Base-by-base conservation (phyloP, 257 asterid species). In the Fraxinus americana region DNA sequence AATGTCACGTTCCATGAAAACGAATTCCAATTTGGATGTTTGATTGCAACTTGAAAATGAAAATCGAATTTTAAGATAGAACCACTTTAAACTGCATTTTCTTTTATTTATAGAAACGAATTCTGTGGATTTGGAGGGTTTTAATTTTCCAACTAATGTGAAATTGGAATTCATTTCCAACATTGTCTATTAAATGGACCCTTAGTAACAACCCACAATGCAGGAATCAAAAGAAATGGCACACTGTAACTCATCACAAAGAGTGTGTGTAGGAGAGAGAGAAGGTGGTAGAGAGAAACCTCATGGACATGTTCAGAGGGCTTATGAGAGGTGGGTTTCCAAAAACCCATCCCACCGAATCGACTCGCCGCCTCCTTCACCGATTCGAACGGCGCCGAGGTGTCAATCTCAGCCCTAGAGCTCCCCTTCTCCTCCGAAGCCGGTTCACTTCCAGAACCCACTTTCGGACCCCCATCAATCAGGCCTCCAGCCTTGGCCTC, bases 291-390 rank as follows among this genome's bases (percentile, higher is more conserved):
- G 73, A 84, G 68, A 77, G 4, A 73, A 21, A 83, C 86, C 85
- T 77, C 11, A 67, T 75, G 35, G n/a, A 75, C 61, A 43, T 45
- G 61, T 38, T 67, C 57, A 67, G 32, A 77, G 78, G 76, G 77
- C 43, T 74, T 77, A 14, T 14, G 76, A 36, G 85, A 68, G 35
- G 57, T 45, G 77, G 91, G 90, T 78, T 76, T 84, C 91, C 90
- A 88, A 79, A 88, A 88, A 13, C 91, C 91, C 54, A 88, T 84
- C 29, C 90, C 90, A 10, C 90, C 91, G 68, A 88, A 88, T 14
- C 87, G 81, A 27, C 50, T 73, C 5, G 86, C 87, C 0, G 91
- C 90, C 79, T 88, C 88, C 75, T 82, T 88, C 0, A 88, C 91
- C 1, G 88, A 88, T 81, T 80, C 88, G 50, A 88, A 84, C 4